Conservation (phyloP, 1,139 yeast species). For the Saccharomyces hybrid region DNA sequence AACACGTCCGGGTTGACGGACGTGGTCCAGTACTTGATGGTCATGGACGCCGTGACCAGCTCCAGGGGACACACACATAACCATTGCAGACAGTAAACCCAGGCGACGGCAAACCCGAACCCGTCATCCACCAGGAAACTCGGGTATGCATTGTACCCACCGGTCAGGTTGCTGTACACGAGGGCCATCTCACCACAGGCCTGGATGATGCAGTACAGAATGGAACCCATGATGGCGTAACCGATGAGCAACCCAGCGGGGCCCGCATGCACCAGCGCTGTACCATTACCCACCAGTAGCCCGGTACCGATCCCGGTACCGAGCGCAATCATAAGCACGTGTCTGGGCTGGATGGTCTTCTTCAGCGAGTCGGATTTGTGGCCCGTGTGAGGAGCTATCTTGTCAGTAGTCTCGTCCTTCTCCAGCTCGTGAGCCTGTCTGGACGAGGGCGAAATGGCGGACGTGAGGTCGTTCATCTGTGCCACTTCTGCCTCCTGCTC, state of each 20-base stretch:
- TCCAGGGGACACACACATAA: conserved; percentile 68
- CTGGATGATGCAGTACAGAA: conserved; percentile 69
- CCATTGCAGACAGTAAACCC: conserved; percentile 83
- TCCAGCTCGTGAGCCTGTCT: not conserved
- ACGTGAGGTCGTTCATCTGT: not conserved
- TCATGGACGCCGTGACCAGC: conserved; percentile 67
- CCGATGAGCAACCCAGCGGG: conserved; percentile 72
- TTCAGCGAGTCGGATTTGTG: conserved; percentile 32
- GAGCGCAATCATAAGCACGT: conserved; percentile 63
- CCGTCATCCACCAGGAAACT: conserved; percentile 60
- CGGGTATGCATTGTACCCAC: conserved; percentile 69
- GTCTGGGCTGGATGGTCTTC: conserved; percentile 44
- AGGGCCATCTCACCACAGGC: conserved; percentile 81
- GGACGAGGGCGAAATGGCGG: not conserved
- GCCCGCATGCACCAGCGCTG: conserved; percentile 62
- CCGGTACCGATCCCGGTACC: conserved; percentile 87
- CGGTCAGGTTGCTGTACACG: conserved; percentile 65
- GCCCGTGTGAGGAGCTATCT: conserved; percentile 1
- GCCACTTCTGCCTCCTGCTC: not conserved
- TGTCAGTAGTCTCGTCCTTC: not conserved
- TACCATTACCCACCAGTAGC: conserved; percentile 66
- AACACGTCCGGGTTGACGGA: conserved; percentile 59
- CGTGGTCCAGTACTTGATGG: conserved; percentile 44
- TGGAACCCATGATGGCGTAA: conserved; percentile 57
- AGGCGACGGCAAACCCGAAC: conserved; percentile 73